Evolutionary conservation across 2,329 filamentous ascomycete genomes (phyloP), one percentile per base, ranked within the genome.

Genomic region (Epichloe uncinata): DNA sequence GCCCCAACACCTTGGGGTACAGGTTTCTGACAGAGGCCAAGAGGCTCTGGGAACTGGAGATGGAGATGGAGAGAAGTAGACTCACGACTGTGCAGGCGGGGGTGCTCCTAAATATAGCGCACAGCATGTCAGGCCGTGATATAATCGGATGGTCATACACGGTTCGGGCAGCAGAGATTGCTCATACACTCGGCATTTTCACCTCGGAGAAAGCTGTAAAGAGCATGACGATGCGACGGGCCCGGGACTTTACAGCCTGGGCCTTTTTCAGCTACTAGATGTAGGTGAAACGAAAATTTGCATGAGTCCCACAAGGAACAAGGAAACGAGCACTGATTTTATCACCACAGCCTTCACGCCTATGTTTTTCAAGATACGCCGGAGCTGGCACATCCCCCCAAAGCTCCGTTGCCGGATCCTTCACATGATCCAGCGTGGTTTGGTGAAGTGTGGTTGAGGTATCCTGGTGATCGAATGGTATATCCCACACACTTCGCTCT

Each of bases 11-110:
- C 2, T 54, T 68, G 0, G 42, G 52, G 0, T 70, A 69, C 30
- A 59, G 60, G 2, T 70, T 71, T 18, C 50, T 66, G 4, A 63
- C 65, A 0, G 68, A 71, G 53, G 66, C 67, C 0, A 65, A 63
- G 30, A 61, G 67, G 2, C 51, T 70, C 3, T 67, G 67, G 63
- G 65, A 70, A 16, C 48, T 67, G 0, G 63, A 69, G 26, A 30
- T 30, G 26, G 26, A 30, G 26, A 30, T 30, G 26, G 26, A 4
- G 26, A 30, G 26, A 9, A 30, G 7, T 30, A 30, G 26, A 30
- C 26, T 71, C 7, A 67, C 66, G 0, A 69, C 65, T 0, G 57
- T 68, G 1, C 66, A 70, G 45, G 62, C 68, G 1, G 64, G 61
- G 0, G 57, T 64, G 0, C 48, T 69, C 3, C 59, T 70, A 6